Evolutionary conservation across 345 rosid species (phyloP).

Genomic region (Citrus sinensis): DVS_A1.0 CM039167.1:22401501-22402000

Average conservation of each 20-base stretch:
- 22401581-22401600: background rate
- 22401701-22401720: slow-evolving; percentile 34
- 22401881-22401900: slow-evolving; percentile 57
- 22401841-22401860: slow-evolving; percentile 71
- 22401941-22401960: slow-evolving; percentile 18
- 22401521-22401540: background rate
- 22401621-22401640: too few species aligned
- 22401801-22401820: too few species aligned
- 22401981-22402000: slow-evolving; percentile 51
- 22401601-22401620: background rate
- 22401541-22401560: background rate
- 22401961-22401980: slow-evolving; percentile 34
- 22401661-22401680: background rate
- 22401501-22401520: background rate
- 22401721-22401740: slow-evolving; percentile 4
- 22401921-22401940: background rate
- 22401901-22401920: slow-evolving; percentile 41
- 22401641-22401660: too few species aligned
- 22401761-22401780: too few species aligned
- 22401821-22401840: slow-evolving; percentile 44
- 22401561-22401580: background rate
- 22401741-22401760: too few species aligned
- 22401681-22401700: slow-evolving; percentile 5
- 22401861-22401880: slow-evolving; percentile 52
- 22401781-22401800: too few species aligned